Percentiles rank a stretch among this genome's conserved stretches.
These are phyloP conservation scores for Cucumis sativus DNA, from an alignment of 306 rosid genomes.

Conservation along the genomic window Cucumber_9930_V3 NC_026657.2:25190001-25190500, in stretches of 20 bases:
- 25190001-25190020: not conserved
- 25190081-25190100: not conserved
- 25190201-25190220: not conserved
- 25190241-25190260: constrained; percentile 85
- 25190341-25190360: not conserved
- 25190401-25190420: not conserved
- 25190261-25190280: constrained; percentile 98
- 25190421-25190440: not conserved
- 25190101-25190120: not conserved
- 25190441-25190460: not conserved
- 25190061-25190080: not conserved
- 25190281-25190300: constrained; percentile 99
- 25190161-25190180: not conserved
- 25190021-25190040: not conserved
- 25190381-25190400: not conserved
- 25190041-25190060: not conserved
- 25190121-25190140: not conserved
- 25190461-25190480: not conserved
- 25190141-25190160: not conserved
- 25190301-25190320: constrained; percentile 88
- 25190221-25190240: constrained; percentile 62
- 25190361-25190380: not conserved
- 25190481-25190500: not conserved
- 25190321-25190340: not conserved
- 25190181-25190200: not conserved